phyloP scores from a whole-genome alignment of 805 yeast genomes.

The Helenozyma rhizophorensis region DNA sequence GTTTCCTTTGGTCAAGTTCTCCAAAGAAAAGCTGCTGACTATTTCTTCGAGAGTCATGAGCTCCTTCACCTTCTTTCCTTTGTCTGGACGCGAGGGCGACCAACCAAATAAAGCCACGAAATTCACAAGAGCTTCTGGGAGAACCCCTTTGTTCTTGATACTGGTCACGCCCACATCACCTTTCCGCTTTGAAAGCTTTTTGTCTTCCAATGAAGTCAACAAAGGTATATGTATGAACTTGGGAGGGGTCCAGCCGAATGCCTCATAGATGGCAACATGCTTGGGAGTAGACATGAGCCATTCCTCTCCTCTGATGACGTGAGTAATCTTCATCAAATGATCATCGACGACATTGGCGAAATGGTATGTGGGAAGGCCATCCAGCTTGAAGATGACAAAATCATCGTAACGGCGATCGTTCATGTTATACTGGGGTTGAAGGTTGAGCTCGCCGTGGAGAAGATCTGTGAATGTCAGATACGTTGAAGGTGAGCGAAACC shows the following conservation, averaged over 20 bases:
- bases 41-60: conserved; percentile 50
- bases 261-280: conserved; percentile 79
- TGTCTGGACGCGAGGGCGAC: conserved; percentile 66
- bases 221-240: conserved; percentile 85
- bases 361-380: conserved; percentile 93
- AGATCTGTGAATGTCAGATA: conserved; percentile 70
- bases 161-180: conserved; percentile 73
- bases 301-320: conserved; percentile 95
- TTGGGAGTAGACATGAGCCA: conserved; percentile 97
- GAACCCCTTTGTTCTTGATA: conserved; percentile 54
- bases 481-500: conserved; percentile 71
- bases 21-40: conserved; percentile 53
- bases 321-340: conserved; percentile 86
- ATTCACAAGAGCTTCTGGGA: conserved; percentile 85
- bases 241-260: conserved; percentile 85
- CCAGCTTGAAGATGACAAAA: conserved; percentile 85
- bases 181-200: conserved; percentile 80
- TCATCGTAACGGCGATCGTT: conserved; percentile 81
- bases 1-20: conserved; percentile 84
- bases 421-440: conserved; percentile 75
- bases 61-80: conserved; percentile 49
- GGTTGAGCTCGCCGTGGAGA: conserved; percentile 69
- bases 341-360: conserved; percentile 96
- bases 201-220: conserved; percentile 65
- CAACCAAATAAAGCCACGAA: conserved; percentile 92